phyloP scores from a whole-genome alignment of 2,329 filamentous ascomycete species.

The Talaromyces albobiverticillius region DNA sequence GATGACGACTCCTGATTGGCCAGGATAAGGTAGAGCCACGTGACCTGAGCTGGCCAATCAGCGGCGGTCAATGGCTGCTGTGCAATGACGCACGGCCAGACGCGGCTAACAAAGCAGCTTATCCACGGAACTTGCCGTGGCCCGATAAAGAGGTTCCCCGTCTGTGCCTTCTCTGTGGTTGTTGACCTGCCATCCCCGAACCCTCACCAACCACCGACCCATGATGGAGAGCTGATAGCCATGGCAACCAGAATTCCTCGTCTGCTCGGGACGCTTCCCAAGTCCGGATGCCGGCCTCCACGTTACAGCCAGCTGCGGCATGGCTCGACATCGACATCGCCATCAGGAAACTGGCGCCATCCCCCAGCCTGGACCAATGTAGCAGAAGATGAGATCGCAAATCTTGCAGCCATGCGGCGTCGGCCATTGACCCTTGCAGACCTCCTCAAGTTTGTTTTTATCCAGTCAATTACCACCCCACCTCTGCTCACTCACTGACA shows the following conservation, averaged over 20 bases:
- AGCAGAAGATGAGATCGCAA: constrained; percentile 72
- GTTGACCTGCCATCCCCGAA: neutral
- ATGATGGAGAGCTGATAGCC: constrained; percentile 3
- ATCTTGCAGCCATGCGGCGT: constrained; percentile 72
- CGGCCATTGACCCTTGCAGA: constrained; percentile 83
- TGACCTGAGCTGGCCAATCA: neutral
- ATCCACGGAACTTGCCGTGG: neutral
- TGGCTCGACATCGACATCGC: neutral
- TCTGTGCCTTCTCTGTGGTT: neutral
- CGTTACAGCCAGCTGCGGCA: constrained; percentile 4
- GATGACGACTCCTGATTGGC: neutral
- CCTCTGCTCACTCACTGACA: constrained; percentile 9
- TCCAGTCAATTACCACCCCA: too few species aligned
- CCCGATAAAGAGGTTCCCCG: neutral
- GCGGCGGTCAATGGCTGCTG: neutral
- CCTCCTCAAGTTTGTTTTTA: constrained; percentile 68
- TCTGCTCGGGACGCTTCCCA: constrained; percentile 1
- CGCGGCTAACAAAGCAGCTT: neutral
- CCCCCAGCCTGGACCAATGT: constrained; percentile 50
- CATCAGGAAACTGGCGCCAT: constrained; percentile 34
- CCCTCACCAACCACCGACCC: neutral
- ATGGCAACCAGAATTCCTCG: constrained; percentile 7
- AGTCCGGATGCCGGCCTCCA: constrained; percentile 2
- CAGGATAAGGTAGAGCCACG: neutral
- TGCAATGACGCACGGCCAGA: neutral